Base-by-base conservation (phyloP, 2,329 filamentous ascomycete species). In the Ilyonectria sp. region DNA sequence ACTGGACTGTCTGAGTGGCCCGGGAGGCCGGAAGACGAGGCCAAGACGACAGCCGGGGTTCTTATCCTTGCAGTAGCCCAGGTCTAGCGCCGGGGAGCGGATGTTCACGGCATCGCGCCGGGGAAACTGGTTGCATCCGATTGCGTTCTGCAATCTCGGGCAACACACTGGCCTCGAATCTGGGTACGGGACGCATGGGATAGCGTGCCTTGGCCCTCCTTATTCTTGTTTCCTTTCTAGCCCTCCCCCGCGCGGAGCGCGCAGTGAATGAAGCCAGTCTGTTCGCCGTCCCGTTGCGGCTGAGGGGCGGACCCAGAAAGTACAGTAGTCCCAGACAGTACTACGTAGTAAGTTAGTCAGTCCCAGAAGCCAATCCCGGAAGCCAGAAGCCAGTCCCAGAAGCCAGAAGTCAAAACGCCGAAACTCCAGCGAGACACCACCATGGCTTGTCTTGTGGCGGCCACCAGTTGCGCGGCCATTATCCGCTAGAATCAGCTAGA, bases 21-120 rank as follows among this genome's bases (percentile, higher is more conserved):
- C 9, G 64, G 64, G 35, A 67, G 31, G 29, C 17, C 55, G 17
- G 33, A 63, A 63, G 50, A 60, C 46, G 17, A 67, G 55, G n/a
- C 63, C 64, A 3, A 63, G 52, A 31, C 46, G 59, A 8, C 53
- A 47, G 40, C 40, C 40, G 17, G 17, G 17, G 6, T 23, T 21
- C 13, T 26, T 19, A 17, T 9, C 17, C 26, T 11, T 31, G 29
- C 49, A 19, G n/a, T 52, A 52, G 49, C 9, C 17, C 17, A 6
- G 17, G n/a, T 13, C 50, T 53, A 37, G 31, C 50, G 50, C 50
- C 50, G 31, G 50, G 50, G 31, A 23, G 31, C n/a, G 31, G 50
- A 53, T 53, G 50, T 4, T 19, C 31, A 15, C 31, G n/a, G 50
- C 50, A 8, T 53, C 29, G 50, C 50, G 19, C 11, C 50, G 50